Conservation (phyloP, 176 grass and related monocot species). For the Puya raimondii region DNA sequence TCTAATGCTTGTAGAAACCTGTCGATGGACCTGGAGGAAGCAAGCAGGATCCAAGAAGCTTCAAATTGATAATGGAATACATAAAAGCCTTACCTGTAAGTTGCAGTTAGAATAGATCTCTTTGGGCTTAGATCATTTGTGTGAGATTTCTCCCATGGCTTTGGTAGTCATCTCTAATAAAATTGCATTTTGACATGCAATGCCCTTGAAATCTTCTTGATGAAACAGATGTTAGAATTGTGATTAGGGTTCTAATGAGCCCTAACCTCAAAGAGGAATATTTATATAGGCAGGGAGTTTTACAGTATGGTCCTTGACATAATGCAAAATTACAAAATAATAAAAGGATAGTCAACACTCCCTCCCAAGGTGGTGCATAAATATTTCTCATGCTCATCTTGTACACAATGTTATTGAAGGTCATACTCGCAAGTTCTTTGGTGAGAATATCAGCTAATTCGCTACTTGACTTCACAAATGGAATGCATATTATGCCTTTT, state of each 20-base stretch:
- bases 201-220: not conserved
- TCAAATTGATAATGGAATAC: conserved; percentile 83
- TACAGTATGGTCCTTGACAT: too few species aligned
- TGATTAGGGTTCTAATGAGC: too few species aligned
- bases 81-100: conserved; percentile 97
- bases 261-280: too few species aligned
- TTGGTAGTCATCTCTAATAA: not conserved
- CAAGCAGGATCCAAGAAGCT: conserved; percentile 70
- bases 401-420: not conserved
- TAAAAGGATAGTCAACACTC: too few species aligned
- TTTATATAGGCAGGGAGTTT: too few species aligned
- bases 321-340: too few species aligned
- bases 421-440: not conserved
- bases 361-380: not conserved
- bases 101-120: conserved; percentile 10
- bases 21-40: conserved; percentile 54
- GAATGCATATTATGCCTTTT: not conserved
- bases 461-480: not conserved
- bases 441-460: not conserved
- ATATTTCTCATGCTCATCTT: not conserved
- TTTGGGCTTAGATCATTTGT: not conserved
- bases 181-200: not conserved
- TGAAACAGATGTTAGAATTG: too few species aligned
- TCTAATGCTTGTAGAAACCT: conserved; percentile 55
- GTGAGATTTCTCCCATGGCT: not conserved